Evolutionary conservation across 78 protist species (phyloP).

Genomic region (Dictyostelium purpureum): DNA sequence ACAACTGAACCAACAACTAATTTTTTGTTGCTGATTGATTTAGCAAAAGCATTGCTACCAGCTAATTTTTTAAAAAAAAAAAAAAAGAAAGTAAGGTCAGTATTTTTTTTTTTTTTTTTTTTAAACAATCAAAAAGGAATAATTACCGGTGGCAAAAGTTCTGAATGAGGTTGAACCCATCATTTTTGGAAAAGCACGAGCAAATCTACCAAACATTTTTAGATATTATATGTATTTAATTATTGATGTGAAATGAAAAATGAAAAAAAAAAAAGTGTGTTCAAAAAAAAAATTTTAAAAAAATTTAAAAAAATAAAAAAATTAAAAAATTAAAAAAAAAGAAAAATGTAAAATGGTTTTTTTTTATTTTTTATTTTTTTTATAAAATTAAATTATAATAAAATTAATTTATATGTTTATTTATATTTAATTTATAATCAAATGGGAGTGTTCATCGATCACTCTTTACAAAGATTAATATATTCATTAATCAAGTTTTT

Average conservation of each 20-base stretch:
- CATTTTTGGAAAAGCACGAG: slow-evolving; percentile 15
- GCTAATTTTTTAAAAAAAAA: neutral
- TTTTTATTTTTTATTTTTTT: no score
- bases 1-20: slow-evolving; percentile 1
- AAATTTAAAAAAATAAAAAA: no score
- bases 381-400: no score
- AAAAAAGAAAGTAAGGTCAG: neutral
- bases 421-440: no score
- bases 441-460: no score
- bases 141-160: neutral
- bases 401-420: no score
- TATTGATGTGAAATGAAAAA: neutral
- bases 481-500: no score
- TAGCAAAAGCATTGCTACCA: neutral
- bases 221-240: neutral
- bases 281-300: no score
- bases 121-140: neutral
- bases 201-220: slow-evolving; percentile 20
- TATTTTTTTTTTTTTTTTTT: neutral
- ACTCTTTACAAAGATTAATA: no score
- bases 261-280: neutral
- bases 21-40: neutral
- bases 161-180: neutral
- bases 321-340: no score
- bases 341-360: no score